Evolutionary conservation across 163 green algal genomes (phyloP).

Genomic region (Coccomyxa subellipsoidea): DNA sequence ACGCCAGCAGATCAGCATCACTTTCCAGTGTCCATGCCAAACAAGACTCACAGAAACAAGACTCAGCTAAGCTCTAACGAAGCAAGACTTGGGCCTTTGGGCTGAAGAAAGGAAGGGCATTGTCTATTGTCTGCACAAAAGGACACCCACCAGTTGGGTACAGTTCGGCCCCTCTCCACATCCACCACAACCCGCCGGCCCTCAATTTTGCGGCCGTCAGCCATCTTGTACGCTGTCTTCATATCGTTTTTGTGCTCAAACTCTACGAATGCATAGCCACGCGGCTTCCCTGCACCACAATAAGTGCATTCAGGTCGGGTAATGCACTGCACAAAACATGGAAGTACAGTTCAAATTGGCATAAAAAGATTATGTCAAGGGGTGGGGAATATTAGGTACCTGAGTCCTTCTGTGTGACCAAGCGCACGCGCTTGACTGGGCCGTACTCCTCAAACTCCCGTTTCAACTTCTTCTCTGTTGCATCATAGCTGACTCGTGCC

Average conservation of each 20-base stretch:
- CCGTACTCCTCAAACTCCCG: constrained; percentile 90
- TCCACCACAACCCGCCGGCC: constrained; percentile 77
- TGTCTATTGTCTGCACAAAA: no score
- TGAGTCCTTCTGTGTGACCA: constrained; percentile 70
- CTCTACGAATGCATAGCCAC: constrained; percentile 89
- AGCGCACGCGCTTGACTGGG: constrained; percentile 71
- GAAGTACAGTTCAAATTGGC: no score
- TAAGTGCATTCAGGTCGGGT: background rate
- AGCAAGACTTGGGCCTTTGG: no score
- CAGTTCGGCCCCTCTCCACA: constrained; percentile 83
- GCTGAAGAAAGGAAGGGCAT: no score
- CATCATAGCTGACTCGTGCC: constrained; percentile 70
- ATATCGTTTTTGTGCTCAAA: constrained; percentile 90
- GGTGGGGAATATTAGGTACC: constrained; percentile 23
- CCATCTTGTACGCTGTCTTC: constrained; percentile 88
- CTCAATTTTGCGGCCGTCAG: constrained; percentile 80
- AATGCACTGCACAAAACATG: background rate
- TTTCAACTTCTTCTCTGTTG: constrained; percentile 78
- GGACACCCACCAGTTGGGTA: constrained; percentile 74
- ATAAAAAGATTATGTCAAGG: no score
- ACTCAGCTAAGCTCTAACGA: no score
- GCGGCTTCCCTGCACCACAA: constrained; percentile 62
- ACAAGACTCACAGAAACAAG: no score
- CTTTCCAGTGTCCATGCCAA: no score
- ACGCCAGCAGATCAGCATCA: no score